These are phyloP conservation scores for Heterococcus sp. DNA, from an alignment of 108 stramenopile species.

Conservation along the genomic window DNA sequence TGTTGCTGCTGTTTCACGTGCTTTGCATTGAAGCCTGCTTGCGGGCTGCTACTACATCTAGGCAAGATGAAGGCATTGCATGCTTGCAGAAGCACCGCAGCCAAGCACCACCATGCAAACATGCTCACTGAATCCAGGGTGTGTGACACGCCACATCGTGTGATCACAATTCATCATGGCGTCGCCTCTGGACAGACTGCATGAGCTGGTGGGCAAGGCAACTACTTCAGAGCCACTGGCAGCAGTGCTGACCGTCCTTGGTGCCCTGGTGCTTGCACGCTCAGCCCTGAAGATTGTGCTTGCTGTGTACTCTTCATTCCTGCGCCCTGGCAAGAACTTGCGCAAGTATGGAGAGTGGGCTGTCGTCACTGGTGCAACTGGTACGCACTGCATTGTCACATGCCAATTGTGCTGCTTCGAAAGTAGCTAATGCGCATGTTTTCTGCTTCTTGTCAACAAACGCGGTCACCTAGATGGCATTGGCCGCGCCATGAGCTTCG, in stretches of 20 bases:
- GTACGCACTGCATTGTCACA: slow-evolving; percentile 1
- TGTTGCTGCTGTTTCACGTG: too few relatives aligned
- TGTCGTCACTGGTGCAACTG: slow-evolving; percentile 94
- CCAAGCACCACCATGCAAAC: too few relatives aligned
- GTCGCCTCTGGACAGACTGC: too few relatives aligned
- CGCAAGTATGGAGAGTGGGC: slow-evolving; percentile 92
- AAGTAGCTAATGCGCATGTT: neutral
- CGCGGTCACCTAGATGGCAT: too few relatives aligned
- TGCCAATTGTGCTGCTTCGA: neutral
- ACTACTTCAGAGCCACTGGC: neutral
- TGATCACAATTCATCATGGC: too few relatives aligned
- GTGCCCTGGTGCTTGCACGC: slow-evolving; percentile 8
- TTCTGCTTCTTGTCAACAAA: neutral
- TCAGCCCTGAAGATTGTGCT: neutral
- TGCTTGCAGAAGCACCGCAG: too few relatives aligned
- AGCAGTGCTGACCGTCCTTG: neutral
- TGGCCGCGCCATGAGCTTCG: slow-evolving; percentile 90
- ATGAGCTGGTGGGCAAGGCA: too few relatives aligned
- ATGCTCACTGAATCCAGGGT: too few relatives aligned
- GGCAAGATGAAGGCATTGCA: too few relatives aligned
- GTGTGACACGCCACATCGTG: too few relatives aligned
- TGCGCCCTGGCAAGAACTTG: slow-evolving; percentile 82
- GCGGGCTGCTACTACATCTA: too few relatives aligned
- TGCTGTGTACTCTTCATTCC: slow-evolving; percentile 74
- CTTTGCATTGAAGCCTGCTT: too few relatives aligned